Evolutionary conservation across 2,329 filamentous ascomycete species (phyloP).

Genomic region (Paecilomyces variotii): DNA sequence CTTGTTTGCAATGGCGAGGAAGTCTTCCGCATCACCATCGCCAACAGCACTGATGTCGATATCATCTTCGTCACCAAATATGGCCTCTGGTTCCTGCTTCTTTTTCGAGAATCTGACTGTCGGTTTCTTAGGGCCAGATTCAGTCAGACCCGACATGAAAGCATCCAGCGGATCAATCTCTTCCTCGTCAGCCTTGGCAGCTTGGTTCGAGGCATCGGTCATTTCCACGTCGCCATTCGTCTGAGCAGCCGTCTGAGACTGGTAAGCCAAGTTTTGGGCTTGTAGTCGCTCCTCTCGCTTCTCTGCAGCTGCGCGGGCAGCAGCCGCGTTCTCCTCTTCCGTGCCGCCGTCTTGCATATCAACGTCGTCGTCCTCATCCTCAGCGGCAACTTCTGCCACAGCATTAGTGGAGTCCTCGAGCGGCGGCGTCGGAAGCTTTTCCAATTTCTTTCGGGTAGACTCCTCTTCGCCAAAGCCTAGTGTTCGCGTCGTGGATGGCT

Average conservation of each 20-base stretch:
- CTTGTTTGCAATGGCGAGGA: constrained; percentile 54
- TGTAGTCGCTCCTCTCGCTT: constrained; percentile 64
- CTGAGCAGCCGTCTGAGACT: constrained; percentile 10
- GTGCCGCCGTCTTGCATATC: constrained; percentile 70
- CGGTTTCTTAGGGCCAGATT: constrained; percentile 39
- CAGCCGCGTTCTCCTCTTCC: constrained; percentile 81
- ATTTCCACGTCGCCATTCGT: constrained; percentile 21
- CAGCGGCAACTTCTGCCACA: constrained; percentile 36
- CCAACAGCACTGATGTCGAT: constrained; percentile 53
- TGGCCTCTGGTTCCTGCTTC: constrained; percentile 65
- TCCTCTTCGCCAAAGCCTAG: constrained; percentile 86
- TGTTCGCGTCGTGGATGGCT: constrained; percentile 61
- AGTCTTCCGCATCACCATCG: constrained; percentile 56
- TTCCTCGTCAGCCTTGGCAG: constrained; percentile 40
- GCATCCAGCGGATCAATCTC: constrained; percentile 85
- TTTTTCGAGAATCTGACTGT: constrained; percentile 36
- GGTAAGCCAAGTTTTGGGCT: constrained; percentile 25
- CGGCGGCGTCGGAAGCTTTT: constrained; percentile 74
- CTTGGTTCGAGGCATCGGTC: constrained; percentile 25
- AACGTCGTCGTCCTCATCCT: constrained; percentile 63
- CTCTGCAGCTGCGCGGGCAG: constrained; percentile 76
- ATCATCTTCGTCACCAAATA: constrained; percentile 82
- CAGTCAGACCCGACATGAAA: constrained; percentile 74
- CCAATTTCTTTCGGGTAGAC: constrained; percentile 75
- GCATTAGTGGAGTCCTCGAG: constrained; percentile 52